Conservation (phyloP, 805 yeast species). For the Ogataea pini region DNA sequence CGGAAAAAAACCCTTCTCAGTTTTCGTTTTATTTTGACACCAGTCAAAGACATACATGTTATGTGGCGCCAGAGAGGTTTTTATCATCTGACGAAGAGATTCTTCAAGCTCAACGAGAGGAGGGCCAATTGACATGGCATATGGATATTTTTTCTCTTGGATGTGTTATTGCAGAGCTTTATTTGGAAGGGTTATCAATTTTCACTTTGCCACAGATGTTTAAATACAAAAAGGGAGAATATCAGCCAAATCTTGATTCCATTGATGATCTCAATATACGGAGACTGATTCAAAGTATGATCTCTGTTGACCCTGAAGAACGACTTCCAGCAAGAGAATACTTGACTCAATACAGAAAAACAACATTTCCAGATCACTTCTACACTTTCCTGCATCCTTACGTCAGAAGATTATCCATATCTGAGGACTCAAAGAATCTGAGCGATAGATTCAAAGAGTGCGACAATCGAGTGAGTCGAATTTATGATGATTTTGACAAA, state of each 20-base stretch:
- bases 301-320: conserved; percentile 58
- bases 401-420: conserved; percentile 43
- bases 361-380: conserved; percentile 67
- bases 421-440: conserved; percentile 5
- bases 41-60: conserved; percentile 82
- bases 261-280: conserved; percentile 53
- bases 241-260: conserved; percentile 59
- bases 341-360: conserved; percentile 49
- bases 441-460: conserved; percentile 42
- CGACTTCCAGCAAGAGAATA: conserved; percentile 59
- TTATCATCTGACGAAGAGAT: conserved; percentile 34
- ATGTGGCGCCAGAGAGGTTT: conserved; percentile 93
- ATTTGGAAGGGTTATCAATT: conserved; percentile 80
- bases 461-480: conserved; percentile 57
- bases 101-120: conserved; percentile 6
- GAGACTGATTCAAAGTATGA: conserved; percentile 62
- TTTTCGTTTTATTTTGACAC: conserved; percentile 92
- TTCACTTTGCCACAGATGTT: conserved; percentile 87
- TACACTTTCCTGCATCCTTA: conserved; percentile 71
- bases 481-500: conserved; percentile 59
- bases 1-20: conserved; percentile 91
- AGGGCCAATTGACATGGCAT: conserved; percentile 46
- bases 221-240: conserved; percentile 73
- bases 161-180: conserved; percentile 88
- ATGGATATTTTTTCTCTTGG: conserved; percentile 87